Conservation (phyloP, 768 basidiomycete genomes). For the Mrakia gelida region DNA sequence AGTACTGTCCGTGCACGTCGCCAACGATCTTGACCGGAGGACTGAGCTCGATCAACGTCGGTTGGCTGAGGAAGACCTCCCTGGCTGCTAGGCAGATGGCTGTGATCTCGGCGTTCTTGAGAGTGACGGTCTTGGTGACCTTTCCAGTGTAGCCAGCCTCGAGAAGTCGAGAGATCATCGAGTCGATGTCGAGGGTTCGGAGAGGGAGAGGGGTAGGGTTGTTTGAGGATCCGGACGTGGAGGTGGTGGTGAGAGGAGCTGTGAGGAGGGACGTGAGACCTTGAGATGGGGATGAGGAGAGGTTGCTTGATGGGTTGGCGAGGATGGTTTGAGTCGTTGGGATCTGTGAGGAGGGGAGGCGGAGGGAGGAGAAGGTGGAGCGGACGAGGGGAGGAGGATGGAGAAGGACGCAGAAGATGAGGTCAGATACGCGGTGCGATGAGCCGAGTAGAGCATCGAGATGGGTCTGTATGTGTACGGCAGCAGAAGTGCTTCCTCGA, state of each 20-base stretch:
- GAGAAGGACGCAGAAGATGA: not conserved
- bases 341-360: slow-evolving; percentile 45
- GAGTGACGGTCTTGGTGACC: slow-evolving; percentile 80
- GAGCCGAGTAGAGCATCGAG: too few species aligned
- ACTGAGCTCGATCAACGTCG: slow-evolving; percentile 91
- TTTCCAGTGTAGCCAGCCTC: slow-evolving; percentile 98
- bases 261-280: slow-evolving; percentile 23
- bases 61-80: slow-evolving; percentile 92
- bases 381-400: not conserved
- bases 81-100: slow-evolving; percentile 91
- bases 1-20: slow-evolving; percentile 98
- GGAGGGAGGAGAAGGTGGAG: not conserved
- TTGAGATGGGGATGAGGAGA: slow-evolving; percentile 51
- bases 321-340: slow-evolving; percentile 80
- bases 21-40: slow-evolving; percentile 99
- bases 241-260: slow-evolving; percentile 25
- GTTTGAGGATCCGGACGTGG: slow-evolving; percentile 49
- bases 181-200: slow-evolving; percentile 79
- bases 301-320: slow-evolving; percentile 48
- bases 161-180: slow-evolving; percentile 93
- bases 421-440: too few species aligned
- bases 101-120: slow-evolving; percentile 94
- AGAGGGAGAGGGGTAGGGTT: slow-evolving; percentile 38
- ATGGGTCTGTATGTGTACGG: too few species aligned
- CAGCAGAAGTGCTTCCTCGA: too few species aligned